Conservation (phyloP, 192 early-diverging fungal species). For the Phlyctochytrium bullatum region DNA sequence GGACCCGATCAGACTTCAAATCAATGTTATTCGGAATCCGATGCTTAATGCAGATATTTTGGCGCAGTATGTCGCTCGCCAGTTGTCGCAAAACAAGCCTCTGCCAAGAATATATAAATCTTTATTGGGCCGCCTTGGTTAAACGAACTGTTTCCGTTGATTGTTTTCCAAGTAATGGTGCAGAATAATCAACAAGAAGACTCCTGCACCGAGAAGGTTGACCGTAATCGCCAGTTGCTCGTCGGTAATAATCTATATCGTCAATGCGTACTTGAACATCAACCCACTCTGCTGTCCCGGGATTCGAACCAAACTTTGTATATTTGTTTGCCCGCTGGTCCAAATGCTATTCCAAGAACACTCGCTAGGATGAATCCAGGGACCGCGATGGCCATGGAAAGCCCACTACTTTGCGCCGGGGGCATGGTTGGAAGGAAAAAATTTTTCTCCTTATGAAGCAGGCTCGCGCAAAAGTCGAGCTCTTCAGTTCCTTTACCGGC, state of each 20-base stretch:
- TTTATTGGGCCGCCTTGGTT: constrained; percentile 26
- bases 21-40: constrained; percentile 51
- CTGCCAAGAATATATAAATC: constrained; percentile 36
- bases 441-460: no score
- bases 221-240: constrained; percentile 20
- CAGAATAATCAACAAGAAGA: constrained; percentile 21
- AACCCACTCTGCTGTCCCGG: not conserved
- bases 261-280: not conserved
- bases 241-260: constrained; percentile 18
- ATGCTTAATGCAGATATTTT: constrained; percentile 48
- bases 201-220: constrained; percentile 14
- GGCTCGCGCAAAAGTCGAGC: no score
- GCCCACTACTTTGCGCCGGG: not conserved
- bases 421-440: no score
- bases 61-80: constrained; percentile 40
- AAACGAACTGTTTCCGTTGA: no score
- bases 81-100: constrained; percentile 18
- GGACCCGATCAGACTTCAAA: constrained; percentile 40
- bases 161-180: constrained; percentile 25
- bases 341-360: constrained; percentile 10
- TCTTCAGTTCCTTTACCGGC: no score
- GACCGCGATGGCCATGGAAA: not conserved
- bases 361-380: not conserved
- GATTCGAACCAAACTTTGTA: not conserved
- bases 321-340: constrained; percentile 13